Base-by-base conservation (phyloP, 176 grass and related monocot genomes). In the Aechmea fasciata region DNA sequence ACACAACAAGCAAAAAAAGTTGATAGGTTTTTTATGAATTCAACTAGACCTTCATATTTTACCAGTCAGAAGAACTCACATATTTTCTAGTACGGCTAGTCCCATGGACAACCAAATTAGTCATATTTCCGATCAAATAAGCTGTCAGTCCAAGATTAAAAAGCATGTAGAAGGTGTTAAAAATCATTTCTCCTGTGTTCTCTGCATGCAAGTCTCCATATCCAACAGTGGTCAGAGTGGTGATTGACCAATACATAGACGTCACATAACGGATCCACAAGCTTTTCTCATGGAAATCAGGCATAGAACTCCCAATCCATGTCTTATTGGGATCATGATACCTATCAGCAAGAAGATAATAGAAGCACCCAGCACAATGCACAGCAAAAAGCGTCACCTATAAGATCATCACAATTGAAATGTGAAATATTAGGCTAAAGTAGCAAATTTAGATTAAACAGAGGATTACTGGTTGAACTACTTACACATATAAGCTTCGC, bases 111-210 rank as follows among this genome's bases (percentile, higher is more conserved):
- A 99, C 95, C 66, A 99, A 85, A 83, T 99, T 93, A 57, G 95
- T 99, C 95, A 99, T 99, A 72, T 99, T 99, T 64, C 95, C 95
- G 10, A 99, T 99, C 77, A 99, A 88, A 85, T 99, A 99, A 10
- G 90, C 95, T 72, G 95, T 99, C 71, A 94, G 76, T 59, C 95
- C 95, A 79, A 99, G 89, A 77, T 99, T 93, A 50, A 99, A 99
- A 48, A 99, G 82, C 95, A 99, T 99, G 82, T 99, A 99, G 29
- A 94, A 87, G 66, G 84, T 93, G 75, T 93, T 77, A 70, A 99
- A 96, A 68, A 99, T 78, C 83, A 90, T 99, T 52, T 94, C 95
- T 18, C 90, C 73, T 33, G 78, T 93, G 77, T 99, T 99, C 52
- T 90, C 90, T 10, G 90, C 87, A 8, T 99, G 95, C 33, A 90